Conservation (phyloP, 495 filamentous ascomycete species). For the Daldinia vernicosa region DNA sequence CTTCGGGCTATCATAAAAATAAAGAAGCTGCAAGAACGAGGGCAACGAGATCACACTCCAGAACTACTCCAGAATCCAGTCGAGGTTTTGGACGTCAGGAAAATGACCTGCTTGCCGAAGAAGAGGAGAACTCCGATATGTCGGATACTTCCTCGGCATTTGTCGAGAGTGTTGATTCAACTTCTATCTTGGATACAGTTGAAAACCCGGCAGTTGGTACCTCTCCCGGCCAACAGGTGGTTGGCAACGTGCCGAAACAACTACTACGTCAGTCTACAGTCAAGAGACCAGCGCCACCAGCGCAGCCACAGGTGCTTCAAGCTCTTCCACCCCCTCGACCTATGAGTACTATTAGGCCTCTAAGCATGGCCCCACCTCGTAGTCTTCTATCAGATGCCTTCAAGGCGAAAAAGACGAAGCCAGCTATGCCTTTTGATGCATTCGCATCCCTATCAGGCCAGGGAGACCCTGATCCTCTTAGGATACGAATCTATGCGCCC, state of each 20-base stretch:
- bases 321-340: conserved; percentile 93
- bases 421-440: conserved; percentile 80
- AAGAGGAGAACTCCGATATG: conserved; percentile 67
- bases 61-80: conserved; percentile 49
- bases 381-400: conserved; percentile 74
- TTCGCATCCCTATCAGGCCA: conserved; percentile 89
- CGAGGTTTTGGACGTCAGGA: conserved; percentile 55
- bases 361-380: conserved; percentile 82
- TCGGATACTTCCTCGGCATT: conserved; percentile 64
- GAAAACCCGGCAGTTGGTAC: conserved; percentile 56
- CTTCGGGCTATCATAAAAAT: conserved; percentile 68
- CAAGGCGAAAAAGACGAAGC: conserved; percentile 80
- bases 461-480: conserved; percentile 81
- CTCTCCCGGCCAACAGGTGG: conserved; percentile 59
- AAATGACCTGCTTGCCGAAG: conserved; percentile 65
- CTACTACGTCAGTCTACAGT: conserved; percentile 60
- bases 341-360: conserved; percentile 81
- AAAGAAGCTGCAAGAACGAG: conserved; percentile 57
- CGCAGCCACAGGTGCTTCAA: conserved; percentile 68
- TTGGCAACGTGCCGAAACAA: conserved; percentile 64
- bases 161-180: conserved; percentile 63
- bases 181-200: conserved; percentile 61
- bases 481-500: conserved; percentile 86
- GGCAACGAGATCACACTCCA: conserved; percentile 55
- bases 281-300: conserved; percentile 52